Percentiles rank a stretch among this genome's conserved stretches.
Conservation (phyloP, 1,139 yeast genomes). For the Sugiyamaella novakii region DNA sequence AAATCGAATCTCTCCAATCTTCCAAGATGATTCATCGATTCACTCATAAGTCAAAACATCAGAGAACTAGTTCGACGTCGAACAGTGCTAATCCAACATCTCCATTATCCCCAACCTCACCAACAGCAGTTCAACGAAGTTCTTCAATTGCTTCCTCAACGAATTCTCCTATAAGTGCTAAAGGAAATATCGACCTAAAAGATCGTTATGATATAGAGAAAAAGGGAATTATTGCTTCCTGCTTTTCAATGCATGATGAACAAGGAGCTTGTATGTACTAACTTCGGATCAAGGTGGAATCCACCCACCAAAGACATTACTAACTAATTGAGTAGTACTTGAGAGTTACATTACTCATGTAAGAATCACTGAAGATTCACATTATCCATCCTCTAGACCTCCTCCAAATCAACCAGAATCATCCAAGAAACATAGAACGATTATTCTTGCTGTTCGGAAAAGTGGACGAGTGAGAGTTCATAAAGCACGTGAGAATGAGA, state of each 20-base stretch:
- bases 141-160: not conserved
- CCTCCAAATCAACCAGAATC: slow-evolving; percentile 35
- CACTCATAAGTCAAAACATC: slow-evolving; percentile 10
- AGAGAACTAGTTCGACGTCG: slow-evolving; percentile 4
- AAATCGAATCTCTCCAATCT: too few species aligned
- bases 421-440: slow-evolving; percentile 36
- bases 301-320: too few species aligned
- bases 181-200: not conserved
- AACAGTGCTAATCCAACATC: slow-evolving; percentile 1
- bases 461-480: slow-evolving; percentile 73
- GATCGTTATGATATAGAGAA: slow-evolving; percentile 24
- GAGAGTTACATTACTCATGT: slow-evolving; percentile 64
- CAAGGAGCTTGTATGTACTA: slow-evolving; percentile 24
- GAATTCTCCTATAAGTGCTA: slow-evolving; percentile 6
- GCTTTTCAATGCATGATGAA: slow-evolving; percentile 26
- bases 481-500: slow-evolving; percentile 80
- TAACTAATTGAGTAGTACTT: too few species aligned
- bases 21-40: slow-evolving; percentile 10
- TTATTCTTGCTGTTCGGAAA: slow-evolving; percentile 53
- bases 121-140: not conserved
- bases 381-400: slow-evolving; percentile 35
- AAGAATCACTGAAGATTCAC: slow-evolving; percentile 45
- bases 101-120: slow-evolving; percentile 3
- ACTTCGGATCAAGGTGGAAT: too few species aligned
- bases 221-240: slow-evolving; percentile 24